Evolutionary conservation across 2,329 filamentous ascomycete genomes (phyloP).

Genomic region (Fusarium torulosum): DNA sequence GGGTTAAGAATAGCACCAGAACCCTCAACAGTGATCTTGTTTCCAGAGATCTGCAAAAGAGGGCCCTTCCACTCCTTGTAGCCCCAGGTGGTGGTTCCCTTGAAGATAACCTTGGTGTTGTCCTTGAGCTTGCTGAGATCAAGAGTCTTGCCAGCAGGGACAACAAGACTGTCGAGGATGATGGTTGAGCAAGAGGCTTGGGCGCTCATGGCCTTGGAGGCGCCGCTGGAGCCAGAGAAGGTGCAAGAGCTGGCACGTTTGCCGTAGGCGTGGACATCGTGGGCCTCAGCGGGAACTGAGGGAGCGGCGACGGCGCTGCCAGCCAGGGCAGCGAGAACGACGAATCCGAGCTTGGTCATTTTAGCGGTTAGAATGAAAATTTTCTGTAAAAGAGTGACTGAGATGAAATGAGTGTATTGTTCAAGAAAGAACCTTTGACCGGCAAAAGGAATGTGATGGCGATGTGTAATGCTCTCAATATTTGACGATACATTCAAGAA

Average conservation of each 20-base stretch:
- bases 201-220: slow-evolving; percentile 27
- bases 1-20: slow-evolving; percentile 40
- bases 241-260: slow-evolving; percentile 41
- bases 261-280: slow-evolving; percentile 19
- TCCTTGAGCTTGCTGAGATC: slow-evolving; percentile 41
- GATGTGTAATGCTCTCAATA: not conserved
- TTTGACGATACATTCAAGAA: not conserved
- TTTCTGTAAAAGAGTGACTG: slow-evolving; percentile 5
- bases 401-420: slow-evolving; percentile 8
- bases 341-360: slow-evolving; percentile 32
- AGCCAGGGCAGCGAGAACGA: slow-evolving; percentile 36
- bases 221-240: slow-evolving; percentile 39
- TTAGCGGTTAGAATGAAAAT: slow-evolving; percentile 1
- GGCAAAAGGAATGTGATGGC: slow-evolving; percentile 34
- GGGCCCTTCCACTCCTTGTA: slow-evolving; percentile 46
- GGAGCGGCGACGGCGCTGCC: slow-evolving; percentile 36
- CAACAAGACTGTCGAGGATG: slow-evolving; percentile 29
- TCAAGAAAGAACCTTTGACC: slow-evolving; percentile 27
- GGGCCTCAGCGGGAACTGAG: slow-evolving; percentile 19
- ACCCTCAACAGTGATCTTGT: slow-evolving; percentile 41
- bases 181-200: slow-evolving; percentile 39
- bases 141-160: slow-evolving; percentile 39
- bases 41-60: slow-evolving; percentile 39
- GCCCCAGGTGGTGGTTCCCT: slow-evolving; percentile 43
- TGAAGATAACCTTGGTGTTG: slow-evolving; percentile 42